These are phyloP conservation scores for Choricystis sp. DNA, from an alignment of 139 green algal species.

Conservation along the genomic window DNA sequence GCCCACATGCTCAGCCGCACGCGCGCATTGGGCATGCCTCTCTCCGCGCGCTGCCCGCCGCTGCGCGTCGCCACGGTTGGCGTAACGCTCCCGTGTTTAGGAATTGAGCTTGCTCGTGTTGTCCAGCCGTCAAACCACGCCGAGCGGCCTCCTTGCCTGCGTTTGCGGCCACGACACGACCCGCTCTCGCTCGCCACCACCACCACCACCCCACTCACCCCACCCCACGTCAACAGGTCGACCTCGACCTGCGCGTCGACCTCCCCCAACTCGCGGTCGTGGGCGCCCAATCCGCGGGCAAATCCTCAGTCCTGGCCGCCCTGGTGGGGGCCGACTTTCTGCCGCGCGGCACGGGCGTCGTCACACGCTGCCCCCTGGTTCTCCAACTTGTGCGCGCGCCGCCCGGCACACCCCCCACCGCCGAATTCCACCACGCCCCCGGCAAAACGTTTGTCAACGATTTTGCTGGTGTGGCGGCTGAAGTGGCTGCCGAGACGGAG, in stretches of 20 bases:
- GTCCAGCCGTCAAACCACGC: background rate
- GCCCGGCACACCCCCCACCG: slow-evolving; percentile 23
- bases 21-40: no score
- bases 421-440: slow-evolving; percentile 82
- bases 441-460: slow-evolving; percentile 77
- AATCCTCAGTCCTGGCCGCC: slow-evolving; percentile 70
- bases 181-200: no score
- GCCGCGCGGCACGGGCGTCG: slow-evolving; percentile 78
- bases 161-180: background rate
- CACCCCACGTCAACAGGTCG: slow-evolving; percentile 54
- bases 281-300: slow-evolving; percentile 86
- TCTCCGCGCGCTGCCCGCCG: no score
- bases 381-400: slow-evolving; percentile 61
- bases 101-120: background rate
- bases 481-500: slow-evolving; percentile 89
- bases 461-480: slow-evolving; percentile 70
- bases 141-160: background rate
- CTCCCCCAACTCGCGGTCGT: slow-evolving; percentile 88
- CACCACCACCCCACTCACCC: no score
- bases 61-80: no score
- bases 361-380: slow-evolving; percentile 77
- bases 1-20: no score
- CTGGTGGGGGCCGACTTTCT: slow-evolving; percentile 89
- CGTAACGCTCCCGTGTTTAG: background rate
- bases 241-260: slow-evolving; percentile 60